Evolutionary conservation across 371 early-diverging fungal species (phyloP), one percentile per base, ranked within the genome.

Genomic region (Smittium culicis): DNA sequence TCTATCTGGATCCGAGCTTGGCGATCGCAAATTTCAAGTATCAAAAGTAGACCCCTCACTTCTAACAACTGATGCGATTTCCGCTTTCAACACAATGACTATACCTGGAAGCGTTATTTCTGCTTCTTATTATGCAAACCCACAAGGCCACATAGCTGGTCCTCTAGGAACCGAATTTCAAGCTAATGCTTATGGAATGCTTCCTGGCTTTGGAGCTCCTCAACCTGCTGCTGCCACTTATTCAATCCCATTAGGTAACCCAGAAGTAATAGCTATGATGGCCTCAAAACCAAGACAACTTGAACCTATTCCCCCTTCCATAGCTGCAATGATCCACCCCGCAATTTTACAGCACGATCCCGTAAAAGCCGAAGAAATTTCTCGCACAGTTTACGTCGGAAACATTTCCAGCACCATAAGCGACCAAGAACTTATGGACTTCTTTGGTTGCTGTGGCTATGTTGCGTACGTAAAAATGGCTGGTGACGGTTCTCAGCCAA

Each of bases 381-480:
- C 85, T 11, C 80, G 86, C n/a, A 86, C 86, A 0, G 73, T 87
- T 1, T 87, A 88, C 64, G 83, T 84, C 31, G 87, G 86, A 35
- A 84, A 84, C 71, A 74, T 85, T 14, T 66, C 77, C 33, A 66
- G 77, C 2, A 61, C 65, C 8, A 77, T 82, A 1, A 71, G 71
- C 5, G 83, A 82, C 64, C 73, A 78, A 31, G 81, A 84, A 60
- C 69, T 88, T 66, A 77, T 78, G 58, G 72, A 75, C 17, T 74
- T 79, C 60, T 85, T 86, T 70, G 66, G 75, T 0, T 65, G 70
- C 0, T 83, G 83, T 69, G 88, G 88, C 0, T 79, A 80, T 0
- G 80, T 86, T 1, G 77, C 79, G 1, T 81, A 80, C 54, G 80
- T 85, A 28, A 86, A 85, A 63, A 81, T 87, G 79, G 86, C 88